Conservation (phyloP, 495 filamentous ascomycete genomes). For the Thermochaetoides thermophila region DNA sequence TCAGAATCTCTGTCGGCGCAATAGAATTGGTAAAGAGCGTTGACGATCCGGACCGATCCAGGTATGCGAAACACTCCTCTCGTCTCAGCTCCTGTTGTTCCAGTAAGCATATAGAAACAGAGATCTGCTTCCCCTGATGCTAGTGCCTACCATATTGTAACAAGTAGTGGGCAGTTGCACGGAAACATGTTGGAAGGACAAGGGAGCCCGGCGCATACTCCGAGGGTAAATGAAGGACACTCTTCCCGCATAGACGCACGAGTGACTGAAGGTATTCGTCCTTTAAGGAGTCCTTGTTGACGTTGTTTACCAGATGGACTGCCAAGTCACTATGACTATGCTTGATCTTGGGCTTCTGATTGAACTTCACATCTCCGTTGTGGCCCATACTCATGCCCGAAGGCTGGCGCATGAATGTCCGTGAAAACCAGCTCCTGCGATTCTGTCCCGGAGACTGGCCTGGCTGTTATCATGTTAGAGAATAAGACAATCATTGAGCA, state of each 20-base stretch:
- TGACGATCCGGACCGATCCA: constrained; percentile 38
- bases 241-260: constrained; percentile 59
- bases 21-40: constrained; percentile 48
- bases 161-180: constrained; percentile 52
- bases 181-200: constrained; percentile 58
- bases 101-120: too few species aligned
- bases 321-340: constrained; percentile 36
- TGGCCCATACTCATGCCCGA: constrained; percentile 13
- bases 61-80: constrained; percentile 52
- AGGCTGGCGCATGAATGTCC: constrained; percentile 16
- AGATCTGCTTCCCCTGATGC: too few species aligned
- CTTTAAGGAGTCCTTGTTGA: constrained; percentile 41
- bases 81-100: constrained; percentile 28
- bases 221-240: constrained; percentile 47
- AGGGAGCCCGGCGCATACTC: constrained; percentile 51
- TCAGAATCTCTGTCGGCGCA: constrained; percentile 35
- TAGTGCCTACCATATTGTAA: constrained; percentile 45
- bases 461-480: constrained; percentile 7
- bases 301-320: constrained; percentile 29
- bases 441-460: constrained; percentile 4
- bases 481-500: too few species aligned
- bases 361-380: too few species aligned
- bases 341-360: too few species aligned
- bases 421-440: constrained; percentile 20
- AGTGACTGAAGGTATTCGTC: constrained; percentile 48